phyloP scores from a whole-genome alignment of 345 rosid species.

The Melaleuca quinquenervia region DNA sequence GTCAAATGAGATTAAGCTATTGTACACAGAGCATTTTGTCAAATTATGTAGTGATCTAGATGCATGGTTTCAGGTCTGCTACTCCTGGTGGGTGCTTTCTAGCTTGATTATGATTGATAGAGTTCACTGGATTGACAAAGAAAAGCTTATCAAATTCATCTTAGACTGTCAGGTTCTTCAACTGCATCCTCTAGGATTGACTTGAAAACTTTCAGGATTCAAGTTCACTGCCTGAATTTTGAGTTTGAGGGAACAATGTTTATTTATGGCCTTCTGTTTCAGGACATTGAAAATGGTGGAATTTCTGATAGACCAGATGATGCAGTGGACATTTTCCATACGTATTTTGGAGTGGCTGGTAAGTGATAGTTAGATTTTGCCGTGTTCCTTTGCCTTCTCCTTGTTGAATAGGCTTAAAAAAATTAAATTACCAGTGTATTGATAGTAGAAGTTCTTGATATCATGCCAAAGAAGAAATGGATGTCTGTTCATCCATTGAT shows the following conservation, averaged over 20 bases:
- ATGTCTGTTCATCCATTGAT: background rate
- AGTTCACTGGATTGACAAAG: constrained; percentile 79
- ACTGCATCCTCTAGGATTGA: background rate
- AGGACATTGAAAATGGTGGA: constrained; percentile 81
- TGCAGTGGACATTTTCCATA: constrained; percentile 81
- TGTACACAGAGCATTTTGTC: background rate
- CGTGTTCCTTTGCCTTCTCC: background rate
- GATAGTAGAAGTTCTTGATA: background rate
- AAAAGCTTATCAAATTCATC: constrained; percentile 67
- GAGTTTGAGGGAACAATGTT: background rate
- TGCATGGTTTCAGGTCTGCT: constrained; percentile 48
- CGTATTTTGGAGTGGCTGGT: constrained; percentile 94
- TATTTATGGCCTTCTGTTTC: background rate
- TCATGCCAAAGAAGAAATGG: background rate
- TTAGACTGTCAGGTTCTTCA: constrained; percentile 58
- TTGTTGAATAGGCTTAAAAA: background rate
- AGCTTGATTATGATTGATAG: constrained; percentile 86
- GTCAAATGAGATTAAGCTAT: background rate
- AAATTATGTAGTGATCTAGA: background rate
- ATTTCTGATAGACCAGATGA: constrained; percentile 87
- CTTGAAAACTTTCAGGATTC: background rate
- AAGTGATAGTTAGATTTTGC: background rate
- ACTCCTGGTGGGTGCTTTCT: constrained; percentile 94
- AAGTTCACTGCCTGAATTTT: background rate
- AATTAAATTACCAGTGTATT: background rate